Evolutionary conservation across 139 green algal species (phyloP), one percentile per base, ranked within the genome.

Genomic region (Marvania coccoides): DNA sequence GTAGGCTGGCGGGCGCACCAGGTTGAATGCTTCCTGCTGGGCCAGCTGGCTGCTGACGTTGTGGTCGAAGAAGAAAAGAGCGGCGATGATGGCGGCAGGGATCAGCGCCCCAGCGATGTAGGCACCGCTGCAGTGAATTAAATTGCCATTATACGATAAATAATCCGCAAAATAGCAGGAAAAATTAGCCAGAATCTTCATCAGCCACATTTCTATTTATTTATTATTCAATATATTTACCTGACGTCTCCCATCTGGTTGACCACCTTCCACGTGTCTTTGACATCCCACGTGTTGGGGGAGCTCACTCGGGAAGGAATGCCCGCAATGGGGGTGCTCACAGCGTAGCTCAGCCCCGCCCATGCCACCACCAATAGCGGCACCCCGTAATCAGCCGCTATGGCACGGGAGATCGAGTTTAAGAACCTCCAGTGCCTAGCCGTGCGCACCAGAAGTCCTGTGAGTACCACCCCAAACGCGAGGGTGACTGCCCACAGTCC

Each of bases 21-120:
- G 72, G 45, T 79, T 72, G 48, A 92, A 88, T 48, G 88, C 87
- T 5, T 74, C 31, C 62, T 85, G 77, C 66, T 93, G 88, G 0
- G 88, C 90, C 56, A 96, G 58, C 73, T 90, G 82, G 2, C 74
- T 66, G 10, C 70, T 86, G 4, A 96, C 85, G 47, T 74, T 90
- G 78, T 95, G 88, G 76, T 93, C 89, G 70, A 96, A 97, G 73
- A 83, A 97, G 66, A 95, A 96, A 5, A 97, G 81, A 3, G 91
- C 65, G 0, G 87, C 75, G 48, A 97, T 93, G 56, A 96, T 74
- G 2, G 83, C 23, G 0, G 76, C 90, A 1, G 90, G 90, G 9
- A 97, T 71, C 14, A 91, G 46, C 3, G 90, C 85, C 8, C 71
- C 87, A 2, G 68, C 86, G 24, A 96, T 85, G 63, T 85, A 83